Evolutionary conservation across 2,329 filamentous ascomycete species (phyloP), one percentile per base, ranked within the genome.

Genomic region (Sporothrix brasiliensis): DNA sequence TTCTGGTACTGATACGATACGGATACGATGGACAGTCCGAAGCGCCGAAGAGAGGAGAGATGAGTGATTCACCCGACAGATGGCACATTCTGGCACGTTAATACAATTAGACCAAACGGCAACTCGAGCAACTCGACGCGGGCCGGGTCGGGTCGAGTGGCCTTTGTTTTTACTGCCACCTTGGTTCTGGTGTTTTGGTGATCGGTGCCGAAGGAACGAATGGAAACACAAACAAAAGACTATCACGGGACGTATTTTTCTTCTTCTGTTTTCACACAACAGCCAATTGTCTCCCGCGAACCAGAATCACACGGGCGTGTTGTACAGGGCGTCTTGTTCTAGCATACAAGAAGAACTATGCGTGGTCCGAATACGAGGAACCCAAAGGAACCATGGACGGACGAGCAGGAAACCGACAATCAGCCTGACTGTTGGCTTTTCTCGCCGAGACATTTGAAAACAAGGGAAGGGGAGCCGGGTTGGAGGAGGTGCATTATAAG

Each of bases 171-270:
- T 21, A 21, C 6, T 34, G 21, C 27, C 27, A 44, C 27, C 16
- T 34, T 63, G 9, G 4, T 30, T 30, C 27, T 60, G 27, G 16
- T 63, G n/a, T 24, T 50, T 4, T 50, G 44, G 6, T 30, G 14
- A 49, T 49, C 24, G 58, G 58, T 39, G 11, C 58, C 34, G 11
- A 44, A 16, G 41, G 30, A 50, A 30, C 41, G 27, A 60, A 68
- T 60, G 41, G 41, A 67, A 68, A 30, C 53, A 19, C 10, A 58
- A 14, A 7, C n/a, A 49, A 27, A 47, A 13, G n/a, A 30, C 10
- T 11, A 58, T 68, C 66, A 68, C 19, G 66, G 66, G 66, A 58
- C 53, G 24, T 13, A 4, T 68, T 65, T 30, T 10, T 7, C 44
- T 14, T 53, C 30, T 39, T 34, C 10, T 41, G 4, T 13, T 4